Conservation (phyloP, 371 early-diverging fungal genomes). For the Gilbertella persicaria region DNA sequence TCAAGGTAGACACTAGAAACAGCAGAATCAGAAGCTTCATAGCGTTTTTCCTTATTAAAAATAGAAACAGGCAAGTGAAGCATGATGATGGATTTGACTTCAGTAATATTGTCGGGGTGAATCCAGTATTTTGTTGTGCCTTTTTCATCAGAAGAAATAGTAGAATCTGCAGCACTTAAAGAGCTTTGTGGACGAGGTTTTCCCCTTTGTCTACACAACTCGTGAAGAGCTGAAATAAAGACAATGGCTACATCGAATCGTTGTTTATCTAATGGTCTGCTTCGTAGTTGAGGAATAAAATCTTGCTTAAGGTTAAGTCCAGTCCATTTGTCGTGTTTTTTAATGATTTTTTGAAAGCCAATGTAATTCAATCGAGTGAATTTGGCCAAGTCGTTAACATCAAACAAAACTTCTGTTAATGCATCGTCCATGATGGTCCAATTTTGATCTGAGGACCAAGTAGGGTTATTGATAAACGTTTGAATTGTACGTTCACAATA, state of each 20-base stretch:
- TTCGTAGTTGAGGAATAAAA: slow-evolving; percentile 19
- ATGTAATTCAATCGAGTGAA: slow-evolving; percentile 91
- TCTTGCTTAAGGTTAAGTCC: slow-evolving; percentile 16
- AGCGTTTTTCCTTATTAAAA: slow-evolving; percentile 49
- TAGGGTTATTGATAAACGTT: slow-evolving; percentile 21
- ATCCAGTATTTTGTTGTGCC: slow-evolving; percentile 85
- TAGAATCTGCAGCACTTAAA: slow-evolving; percentile 25
- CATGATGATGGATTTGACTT: slow-evolving; percentile 88
- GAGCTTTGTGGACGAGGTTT: slow-evolving; percentile 27
- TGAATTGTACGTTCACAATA: slow-evolving; percentile 56
- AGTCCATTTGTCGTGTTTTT: slow-evolving; percentile 83
- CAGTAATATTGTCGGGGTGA: slow-evolving; percentile 94
- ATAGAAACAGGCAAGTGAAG: slow-evolving; percentile 93
- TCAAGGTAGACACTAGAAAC: slow-evolving; percentile 31
- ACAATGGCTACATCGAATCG: slow-evolving; percentile 29
- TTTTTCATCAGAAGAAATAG: slow-evolving; percentile 29
- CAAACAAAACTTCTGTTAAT: slow-evolving; percentile 41
- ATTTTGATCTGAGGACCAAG: slow-evolving; percentile 47
- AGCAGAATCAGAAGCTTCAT: slow-evolving; percentile 28
- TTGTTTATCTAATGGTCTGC: slow-evolving; percentile 30
- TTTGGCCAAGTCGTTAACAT: slow-evolving; percentile 86
- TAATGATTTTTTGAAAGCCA: slow-evolving; percentile 93
- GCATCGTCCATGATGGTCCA: slow-evolving; percentile 43
- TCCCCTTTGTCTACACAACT: slow-evolving; percentile 25
- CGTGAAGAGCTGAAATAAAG: slow-evolving; percentile 31